These are phyloP conservation scores for Obba rivulosa DNA, from an alignment of 768 basidiomycete genomes.

Conservation along the genomic window DNA sequence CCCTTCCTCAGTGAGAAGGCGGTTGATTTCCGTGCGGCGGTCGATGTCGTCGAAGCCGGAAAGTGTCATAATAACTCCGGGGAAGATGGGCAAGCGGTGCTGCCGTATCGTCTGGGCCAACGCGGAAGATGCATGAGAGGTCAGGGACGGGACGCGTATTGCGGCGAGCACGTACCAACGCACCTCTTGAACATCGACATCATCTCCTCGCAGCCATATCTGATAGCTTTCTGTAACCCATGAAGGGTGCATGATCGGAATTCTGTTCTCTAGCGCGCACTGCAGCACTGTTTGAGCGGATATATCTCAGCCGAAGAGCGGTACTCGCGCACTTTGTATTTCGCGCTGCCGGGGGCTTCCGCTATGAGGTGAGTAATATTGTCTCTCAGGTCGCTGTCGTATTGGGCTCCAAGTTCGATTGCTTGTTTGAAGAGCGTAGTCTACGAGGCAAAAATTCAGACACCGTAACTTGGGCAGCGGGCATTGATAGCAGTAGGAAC, in stretches of 20 bases:
- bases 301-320: not conserved
- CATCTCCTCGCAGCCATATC: constrained; percentile 76
- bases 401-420: constrained; percentile 71
- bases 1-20: constrained; percentile 49
- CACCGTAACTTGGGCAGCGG: not conserved
- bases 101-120: constrained; percentile 47
- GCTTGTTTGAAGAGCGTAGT: constrained; percentile 70
- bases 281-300: constrained; percentile 24
- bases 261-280: constrained; percentile 78
- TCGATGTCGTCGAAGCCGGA: constrained; percentile 69
- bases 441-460: constrained; percentile 30
- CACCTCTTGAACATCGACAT: constrained; percentile 65
- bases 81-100: constrained; percentile 72
- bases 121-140: not conserved
- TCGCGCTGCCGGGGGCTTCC: constrained; percentile 71
- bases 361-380: constrained; percentile 87
- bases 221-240: constrained; percentile 75
- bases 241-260: constrained; percentile 72
- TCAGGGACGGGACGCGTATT: not conserved
- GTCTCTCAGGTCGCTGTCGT: constrained; percentile 72
- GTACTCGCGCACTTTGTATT: constrained; percentile 55
- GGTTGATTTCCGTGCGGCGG: constrained; percentile 58
- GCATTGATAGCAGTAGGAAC: too few species aligned
- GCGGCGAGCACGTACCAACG: constrained; percentile 12
- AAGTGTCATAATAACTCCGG: constrained; percentile 60